Base-by-base conservation (phyloP, 306 rosid genomes). In the Prinsepia uniflora region DNA sequence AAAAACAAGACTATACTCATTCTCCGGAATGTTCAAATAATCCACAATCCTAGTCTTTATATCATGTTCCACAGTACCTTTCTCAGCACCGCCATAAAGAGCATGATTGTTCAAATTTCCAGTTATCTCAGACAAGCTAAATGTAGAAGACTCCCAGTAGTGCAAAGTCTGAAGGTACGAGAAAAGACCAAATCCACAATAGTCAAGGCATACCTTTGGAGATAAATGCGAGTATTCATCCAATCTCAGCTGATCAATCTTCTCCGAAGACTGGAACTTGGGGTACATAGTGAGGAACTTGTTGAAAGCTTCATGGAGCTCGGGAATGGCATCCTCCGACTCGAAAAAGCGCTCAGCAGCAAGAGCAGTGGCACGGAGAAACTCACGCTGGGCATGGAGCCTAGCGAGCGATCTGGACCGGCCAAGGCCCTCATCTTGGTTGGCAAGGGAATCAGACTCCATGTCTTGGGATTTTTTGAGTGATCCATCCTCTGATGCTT, bases 171-270 rank as follows among this genome's bases (percentile, higher is more conserved):
- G 98, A 72, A 88, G 84, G 68, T 82, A 87, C 65, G 98, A 93
- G 72, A 93, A 93, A 47, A 93, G 90, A 20, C 98, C 98, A 65
- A 90, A 93, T 58, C 98, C 98, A 81, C 98, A 93, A 78, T 93
- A 93, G 77, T 93, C 98, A 68, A 93, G 98, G 92, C 97, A 90
- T 85, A 90, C 98, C 98, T 90, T 93, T 1, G 93, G 96, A 0
- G 87, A 80, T 70, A 93, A 77, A 81, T 93, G 89, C 2, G 89
- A 78, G 77, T 93, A 93, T 63, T 93, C 98, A n/a, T 87, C 85
- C n/a, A 74, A 62, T 84, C 98, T 87, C 87, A 93, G 82, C 69
- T 85, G 87, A 86, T 93, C 98, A 49, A 93, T 85, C 84, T 84
- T 93, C 84, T 87, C 98, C 2, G 93, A 88, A 40, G 92, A 84